These are phyloP conservation scores for Hyparrhenia diplandra DNA, from an alignment of 176 grass and related monocot genomes.

Conservation along the genomic window DNA sequence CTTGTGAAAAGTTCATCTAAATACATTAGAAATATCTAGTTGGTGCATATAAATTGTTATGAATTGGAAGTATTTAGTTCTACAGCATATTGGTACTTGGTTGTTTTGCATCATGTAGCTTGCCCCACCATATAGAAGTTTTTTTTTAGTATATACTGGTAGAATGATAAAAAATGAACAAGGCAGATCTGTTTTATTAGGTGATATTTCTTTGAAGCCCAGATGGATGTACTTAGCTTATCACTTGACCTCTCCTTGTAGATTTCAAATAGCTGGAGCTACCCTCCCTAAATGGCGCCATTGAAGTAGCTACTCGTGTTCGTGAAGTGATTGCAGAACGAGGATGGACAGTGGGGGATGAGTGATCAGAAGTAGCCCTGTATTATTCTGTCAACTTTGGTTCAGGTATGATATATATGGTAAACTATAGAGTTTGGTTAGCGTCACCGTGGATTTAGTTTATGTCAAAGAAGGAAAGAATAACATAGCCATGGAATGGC, in stretches of 20 bases:
- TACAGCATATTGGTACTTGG: background rate
- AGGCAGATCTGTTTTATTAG: background rate
- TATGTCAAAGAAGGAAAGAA: constrained; percentile 24
- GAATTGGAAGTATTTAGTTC: background rate
- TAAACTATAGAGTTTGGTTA: constrained; percentile 38
- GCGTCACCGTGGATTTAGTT: background rate
- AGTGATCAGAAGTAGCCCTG: constrained; percentile 25
- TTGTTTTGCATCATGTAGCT: background rate
- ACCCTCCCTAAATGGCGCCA: constrained; percentile 77
- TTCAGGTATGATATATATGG: background rate
- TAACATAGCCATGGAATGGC: constrained; percentile 48
- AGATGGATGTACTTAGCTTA: constrained; percentile 12
- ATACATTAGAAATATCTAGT: background rate
- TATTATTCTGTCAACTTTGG: constrained; percentile 18
- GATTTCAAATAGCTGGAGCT: constrained; percentile 90
- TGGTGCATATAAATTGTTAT: background rate
- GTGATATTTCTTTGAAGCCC: background rate
- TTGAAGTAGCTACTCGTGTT: constrained; percentile 67
- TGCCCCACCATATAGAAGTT: background rate
- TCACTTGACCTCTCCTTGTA: constrained; percentile 27
- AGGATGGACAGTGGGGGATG: constrained; percentile 62
- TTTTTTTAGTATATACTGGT: constrained; percentile 14
- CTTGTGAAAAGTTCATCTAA: background rate
- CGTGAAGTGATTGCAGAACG: constrained; percentile 71
- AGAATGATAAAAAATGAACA: background rate